Base-by-base conservation (phyloP, 768 basidiomycete genomes). In the Rhodotorula paludigena region DNA sequence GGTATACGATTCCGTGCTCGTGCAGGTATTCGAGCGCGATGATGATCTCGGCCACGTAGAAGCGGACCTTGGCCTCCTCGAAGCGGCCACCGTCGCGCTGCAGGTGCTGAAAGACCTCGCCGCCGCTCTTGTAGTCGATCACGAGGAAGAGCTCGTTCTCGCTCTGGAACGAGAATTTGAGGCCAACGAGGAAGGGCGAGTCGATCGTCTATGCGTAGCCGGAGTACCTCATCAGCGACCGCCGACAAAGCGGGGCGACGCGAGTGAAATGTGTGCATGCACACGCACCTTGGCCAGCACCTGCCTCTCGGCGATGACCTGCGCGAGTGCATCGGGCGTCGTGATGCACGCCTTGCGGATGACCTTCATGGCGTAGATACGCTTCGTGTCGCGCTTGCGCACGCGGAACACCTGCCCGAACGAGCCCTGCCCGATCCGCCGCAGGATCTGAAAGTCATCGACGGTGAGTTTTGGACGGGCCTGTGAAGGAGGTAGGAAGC, bases 31-130 rank as follows among this genome's bases (percentile, higher is more conserved):
- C 92, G 63, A 99, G 79, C 7, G 94, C 94, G 67, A 97, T 82
- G 51, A 96, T 85, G 49, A 99, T 84, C 78, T 99, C 94, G 11
- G 94, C 92, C 69, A 96, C 86, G 76, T 99, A 99, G 77, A 97
- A 99, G 70, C 82, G 76, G 92, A 97, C 70, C 89, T 82, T 0
- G 71, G 94, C 92, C 76, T 98, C 94, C 36, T 93, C 89, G n/a
- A 90, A 91, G 79, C 96, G 93, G 63, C 89, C 85, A 72, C 90
- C 93, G 79, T 99, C 94, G 70, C 88, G 85, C 79, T 98, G 94
- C 41, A 99, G 78, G 79, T 99, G 94, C 90, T 91, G 94, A 77
- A 99, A 99, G n/a, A 99, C 81, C 79, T 99, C 94, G 45, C 94
- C 94, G 12, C 94, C 94, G 74, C 87, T 88, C 60, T 72, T 72